Evolutionary conservation across 257 asterid genomes (phyloP).

Genomic region (Solanum ossicruentum): DNA sequence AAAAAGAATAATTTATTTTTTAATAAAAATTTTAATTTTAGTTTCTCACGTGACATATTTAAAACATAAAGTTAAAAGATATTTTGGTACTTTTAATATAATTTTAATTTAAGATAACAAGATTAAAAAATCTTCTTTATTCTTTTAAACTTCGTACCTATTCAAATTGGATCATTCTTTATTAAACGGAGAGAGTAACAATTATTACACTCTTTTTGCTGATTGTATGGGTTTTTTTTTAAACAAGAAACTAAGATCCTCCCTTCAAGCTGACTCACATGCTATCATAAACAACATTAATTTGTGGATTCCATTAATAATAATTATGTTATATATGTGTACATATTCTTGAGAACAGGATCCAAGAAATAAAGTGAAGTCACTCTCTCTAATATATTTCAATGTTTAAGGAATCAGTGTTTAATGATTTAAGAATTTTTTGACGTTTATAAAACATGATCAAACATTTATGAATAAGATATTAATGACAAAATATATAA

Average conservation of each 20-base stretch:
- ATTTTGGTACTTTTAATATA: no score
- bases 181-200: no score
- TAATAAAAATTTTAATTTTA: no score
- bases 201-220: neutral
- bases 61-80: no score
- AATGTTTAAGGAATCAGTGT: neutral
- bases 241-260: neutral
- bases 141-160: no score
- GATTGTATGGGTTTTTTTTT: neutral
- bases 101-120: no score
- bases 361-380: neutral
- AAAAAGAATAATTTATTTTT: no score
- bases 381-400: neutral
- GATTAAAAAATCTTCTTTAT: no score
- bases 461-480: neutral
- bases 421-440: neutral
- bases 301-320: neutral
- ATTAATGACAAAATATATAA: neutral
- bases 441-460: neutral
- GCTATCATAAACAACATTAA: neutral
- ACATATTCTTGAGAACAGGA: neutral
- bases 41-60: no score
- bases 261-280: neutral
- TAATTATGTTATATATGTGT: neutral
- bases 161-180: no score